A percentile compares a stretch with the other conserved stretches of the same genome.
These are phyloP conservation scores for Euptelea pleiosperma DNA, from an alignment of 164 flowering plant species.

Conservation along the genomic window DNA sequence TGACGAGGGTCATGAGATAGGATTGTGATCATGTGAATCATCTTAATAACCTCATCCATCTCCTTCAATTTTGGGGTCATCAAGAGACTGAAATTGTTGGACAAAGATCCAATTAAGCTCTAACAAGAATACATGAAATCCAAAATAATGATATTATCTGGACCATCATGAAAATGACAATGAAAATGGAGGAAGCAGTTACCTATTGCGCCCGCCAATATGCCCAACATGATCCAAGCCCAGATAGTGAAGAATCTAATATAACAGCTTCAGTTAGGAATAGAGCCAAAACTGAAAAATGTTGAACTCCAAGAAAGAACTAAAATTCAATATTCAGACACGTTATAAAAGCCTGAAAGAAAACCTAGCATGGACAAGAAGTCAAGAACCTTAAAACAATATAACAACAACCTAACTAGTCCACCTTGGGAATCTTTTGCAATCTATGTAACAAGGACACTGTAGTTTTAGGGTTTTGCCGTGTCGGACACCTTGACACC, in stretches of 20 bases:
- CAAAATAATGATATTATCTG: background rate
- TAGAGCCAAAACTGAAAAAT: no score
- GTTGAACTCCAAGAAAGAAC: background rate
- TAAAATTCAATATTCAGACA: no score
- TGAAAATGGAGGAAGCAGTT: conserved; percentile 13
- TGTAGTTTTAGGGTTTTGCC: no score
- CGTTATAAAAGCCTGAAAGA: no score
- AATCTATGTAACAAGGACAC: no score
- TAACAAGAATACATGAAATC: background rate
- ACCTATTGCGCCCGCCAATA: conserved; percentile 92
- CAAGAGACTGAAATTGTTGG: conserved; percentile 43
- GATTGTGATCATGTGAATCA: conserved; percentile 48
- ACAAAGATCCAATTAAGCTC: conserved; percentile 9
- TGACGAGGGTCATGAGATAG: conserved; percentile 23
- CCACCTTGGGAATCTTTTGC: background rate
- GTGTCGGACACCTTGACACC: no score
- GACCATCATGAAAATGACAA: background rate
- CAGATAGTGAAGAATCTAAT: conserved; percentile 95
- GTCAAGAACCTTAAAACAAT: background rate
- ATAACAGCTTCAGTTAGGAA: conserved; percentile 20
- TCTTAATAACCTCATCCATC: conserved; percentile 86
- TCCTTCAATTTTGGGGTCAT: conserved; percentile 84
- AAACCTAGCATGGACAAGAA: background rate
- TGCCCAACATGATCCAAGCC: conserved; percentile 99
- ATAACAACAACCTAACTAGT: no score